phyloP scores from a whole-genome alignment of 805 yeast genomes.

The Danielia oregonensis region DNA sequence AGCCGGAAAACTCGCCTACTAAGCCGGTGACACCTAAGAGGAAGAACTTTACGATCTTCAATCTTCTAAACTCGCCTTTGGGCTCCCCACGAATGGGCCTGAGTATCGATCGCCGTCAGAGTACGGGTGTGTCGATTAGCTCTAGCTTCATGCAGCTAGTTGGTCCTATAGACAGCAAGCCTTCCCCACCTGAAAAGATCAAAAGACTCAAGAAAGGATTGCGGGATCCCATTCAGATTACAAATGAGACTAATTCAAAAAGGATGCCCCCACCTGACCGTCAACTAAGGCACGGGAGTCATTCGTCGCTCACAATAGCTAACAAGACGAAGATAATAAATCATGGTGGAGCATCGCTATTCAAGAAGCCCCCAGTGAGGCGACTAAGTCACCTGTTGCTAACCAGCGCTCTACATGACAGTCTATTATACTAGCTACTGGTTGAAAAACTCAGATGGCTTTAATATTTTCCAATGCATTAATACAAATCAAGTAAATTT shows the following conservation, averaged over 20 bases:
- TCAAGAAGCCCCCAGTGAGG: conserved; percentile 31
- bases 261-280: conserved; percentile 27
- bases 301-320: conserved; percentile 39
- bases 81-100: conserved; percentile 13
- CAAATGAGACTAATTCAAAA: conserved; percentile 27
- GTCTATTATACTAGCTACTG: conserved; percentile 8
- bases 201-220: conserved; percentile 12
- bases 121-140: conserved; percentile 26
- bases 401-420: conserved; percentile 12
- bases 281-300: conserved; percentile 27
- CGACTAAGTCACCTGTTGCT: conserved; percentile 36
- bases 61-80: conserved; percentile 15
- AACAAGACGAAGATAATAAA: conserved; percentile 38
- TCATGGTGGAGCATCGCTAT: conserved; percentile 41
- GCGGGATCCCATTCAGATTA: conserved; percentile 22
- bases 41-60: conserved; percentile 19
- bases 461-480: not conserved
- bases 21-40: conserved; percentile 8
- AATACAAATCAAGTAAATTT: conserved; percentile 2
- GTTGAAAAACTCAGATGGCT: conserved; percentile 2
- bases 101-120: not conserved
- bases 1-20: not conserved
- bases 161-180: conserved; percentile 2
- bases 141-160: conserved; percentile 26
- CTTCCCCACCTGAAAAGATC: conserved; percentile 16